These are phyloP conservation scores for Kalmanozyma brasiliensis DNA, from an alignment of 1,284 basidiomycete genomes.

Conservation along the genomic window DNA sequence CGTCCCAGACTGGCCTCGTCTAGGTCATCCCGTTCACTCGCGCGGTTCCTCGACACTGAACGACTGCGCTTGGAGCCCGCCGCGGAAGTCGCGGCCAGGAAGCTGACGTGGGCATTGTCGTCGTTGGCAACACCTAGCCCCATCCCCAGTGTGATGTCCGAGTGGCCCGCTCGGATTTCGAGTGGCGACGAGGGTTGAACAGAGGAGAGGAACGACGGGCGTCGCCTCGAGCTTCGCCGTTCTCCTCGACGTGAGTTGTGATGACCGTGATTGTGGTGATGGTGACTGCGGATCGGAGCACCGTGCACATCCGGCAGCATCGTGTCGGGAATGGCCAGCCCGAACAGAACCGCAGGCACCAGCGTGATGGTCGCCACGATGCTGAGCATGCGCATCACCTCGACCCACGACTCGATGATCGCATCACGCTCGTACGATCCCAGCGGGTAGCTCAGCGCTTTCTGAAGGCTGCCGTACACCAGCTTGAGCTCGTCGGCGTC, in stretches of 20 bases:
- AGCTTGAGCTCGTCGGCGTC: conserved; percentile 50
- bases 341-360: conserved; percentile 58
- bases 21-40: conserved; percentile 14
- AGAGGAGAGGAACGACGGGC: conserved; percentile 32
- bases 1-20: conserved; percentile 20
- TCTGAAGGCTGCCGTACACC: conserved; percentile 64
- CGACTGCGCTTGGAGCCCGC: conserved; percentile 29
- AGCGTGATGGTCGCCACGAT: conserved; percentile 56
- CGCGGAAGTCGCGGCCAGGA: conserved; percentile 8
- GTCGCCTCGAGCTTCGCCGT: conserved; percentile 18
- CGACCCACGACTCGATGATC: conserved; percentile 66
- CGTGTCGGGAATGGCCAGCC: conserved; percentile 56
- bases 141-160: conserved; percentile 25
- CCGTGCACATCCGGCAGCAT: conserved; percentile 49
- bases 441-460: conserved; percentile 65
- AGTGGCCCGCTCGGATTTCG: conserved; percentile 29
- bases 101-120: conserved; percentile 10
- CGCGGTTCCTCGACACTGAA: conserved; percentile 24
- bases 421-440: conserved; percentile 59
- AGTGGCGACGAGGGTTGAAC: conserved; percentile 36
- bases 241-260: conserved; percentile 32
- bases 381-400: conserved; percentile 63
- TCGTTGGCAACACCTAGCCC: conserved; percentile 17
- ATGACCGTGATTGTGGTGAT: conserved; percentile 18
- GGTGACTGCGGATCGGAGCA: conserved; percentile 11